Evolutionary conservation across 768 basidiomycete genomes (phyloP).

Genomic region (Leccinum broughii): DNA sequence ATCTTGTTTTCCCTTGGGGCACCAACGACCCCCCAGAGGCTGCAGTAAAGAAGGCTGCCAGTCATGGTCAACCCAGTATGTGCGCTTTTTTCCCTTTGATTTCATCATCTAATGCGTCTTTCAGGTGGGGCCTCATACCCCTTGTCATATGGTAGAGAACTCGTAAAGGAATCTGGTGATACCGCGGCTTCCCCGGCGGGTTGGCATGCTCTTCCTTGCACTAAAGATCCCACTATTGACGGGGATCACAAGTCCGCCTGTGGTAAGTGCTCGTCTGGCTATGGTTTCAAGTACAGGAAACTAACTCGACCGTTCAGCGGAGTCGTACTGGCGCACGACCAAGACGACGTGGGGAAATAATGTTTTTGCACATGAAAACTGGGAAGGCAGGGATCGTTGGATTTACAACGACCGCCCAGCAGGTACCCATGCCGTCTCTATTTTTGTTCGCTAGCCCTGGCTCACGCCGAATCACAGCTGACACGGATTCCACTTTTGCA

Average conservation of each 20-base stretch:
- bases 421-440: constrained; percentile 24
- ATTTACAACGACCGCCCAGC: constrained; percentile 79
- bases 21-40: constrained; percentile 77
- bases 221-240: constrained; percentile 55
- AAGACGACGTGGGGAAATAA: constrained; percentile 90
- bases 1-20: constrained; percentile 80
- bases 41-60: neutral
- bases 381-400: constrained; percentile 70
- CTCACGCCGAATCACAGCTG: constrained; percentile 8
- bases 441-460: neutral
- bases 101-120: neutral
- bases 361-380: constrained; percentile 94
- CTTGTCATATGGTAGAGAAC: constrained; percentile 25
- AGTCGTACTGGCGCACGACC: constrained; percentile 56
- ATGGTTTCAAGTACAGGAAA: neutral
- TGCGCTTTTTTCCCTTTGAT: too few species aligned
- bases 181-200: constrained; percentile 79
- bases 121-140: constrained; percentile 9
- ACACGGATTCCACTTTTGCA: constrained; percentile 48
- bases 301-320: constrained; percentile 18
- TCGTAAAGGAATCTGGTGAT: constrained; percentile 72
- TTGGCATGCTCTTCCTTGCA: constrained; percentile 84
- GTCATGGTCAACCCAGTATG: too few species aligned
- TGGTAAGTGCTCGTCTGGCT: constrained; percentile 6
- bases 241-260: constrained; percentile 12